Base-by-base conservation (phyloP, 257 asterid genomes). In the Verbena officinalis region DNA sequence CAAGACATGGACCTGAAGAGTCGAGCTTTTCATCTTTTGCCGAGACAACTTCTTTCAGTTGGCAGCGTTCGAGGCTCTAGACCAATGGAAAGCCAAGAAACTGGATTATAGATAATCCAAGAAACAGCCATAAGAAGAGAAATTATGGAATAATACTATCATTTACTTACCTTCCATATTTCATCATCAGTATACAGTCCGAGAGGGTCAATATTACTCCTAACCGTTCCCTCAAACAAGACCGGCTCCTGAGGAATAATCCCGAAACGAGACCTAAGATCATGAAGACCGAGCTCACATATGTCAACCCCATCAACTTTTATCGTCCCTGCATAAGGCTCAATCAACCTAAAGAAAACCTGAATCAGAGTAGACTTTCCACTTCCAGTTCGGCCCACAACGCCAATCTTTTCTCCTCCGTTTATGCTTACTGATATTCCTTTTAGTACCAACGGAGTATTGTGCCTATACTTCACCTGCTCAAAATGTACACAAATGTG, bases 221-320 rank as follows among this genome's bases (percentile, higher is more conserved):
- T 76, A 8, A 90, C 77, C 0, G 95, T 85, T 42, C 97, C 97
- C 54, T 85, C 80, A 27, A 90, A 90, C 63, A 90, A 80, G 64
- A 84, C 83, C 13, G 96, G 96, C 21, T 87, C 97, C 48, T 90
- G 97, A 45, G 97, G 97, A 19, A 90, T 87, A 81, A 89, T 89
- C 2, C 95, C 93, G 6, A 89, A 89, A 1, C 87, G 86, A 8
- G 91, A 81, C 76, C 96, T 69, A 5, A 89, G 82, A 66, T 86
- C 89, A 59, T 86, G 88, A 48, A 86, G 87, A 31, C 95, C 96
- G 10, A 89, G 70, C 50, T 65, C 68, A 67, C 78, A 73, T 33
- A 86, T 84, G 63, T 89, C 80, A 0, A 89, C 61, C 23, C 78
- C 93, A 60, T 89, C 96, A n/a, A 89, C 71, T 5, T 78, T 34